phyloP scores from a whole-genome alignment of 305 asterid species.

The Fraxinus ornus region DNA sequence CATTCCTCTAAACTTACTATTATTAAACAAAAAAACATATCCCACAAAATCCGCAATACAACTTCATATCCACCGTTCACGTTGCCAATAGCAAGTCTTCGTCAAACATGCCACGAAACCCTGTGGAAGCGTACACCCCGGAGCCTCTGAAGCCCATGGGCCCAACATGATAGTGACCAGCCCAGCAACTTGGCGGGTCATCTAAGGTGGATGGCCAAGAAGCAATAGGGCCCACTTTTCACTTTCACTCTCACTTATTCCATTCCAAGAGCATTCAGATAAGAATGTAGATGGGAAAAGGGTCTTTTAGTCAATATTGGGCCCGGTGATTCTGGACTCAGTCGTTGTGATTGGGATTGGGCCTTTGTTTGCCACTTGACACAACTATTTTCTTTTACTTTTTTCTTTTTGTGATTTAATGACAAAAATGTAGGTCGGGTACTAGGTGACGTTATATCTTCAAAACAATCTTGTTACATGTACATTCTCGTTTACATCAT shows the following conservation, averaged over 20 bases:
- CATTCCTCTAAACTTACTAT: too few species aligned
- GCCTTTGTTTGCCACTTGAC: neutral
- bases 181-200: slow-evolving; percentile 50
- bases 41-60: neutral
- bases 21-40: too few species aligned
- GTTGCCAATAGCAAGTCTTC: slow-evolving; percentile 27
- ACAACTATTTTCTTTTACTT: neutral
- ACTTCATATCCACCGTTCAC: slow-evolving; percentile 32
- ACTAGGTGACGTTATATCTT: too few species aligned
- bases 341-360: slow-evolving; percentile 20
- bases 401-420: too few species aligned
- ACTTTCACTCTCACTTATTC: slow-evolving; percentile 15
- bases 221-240: slow-evolving; percentile 32
- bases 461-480: too few species aligned
- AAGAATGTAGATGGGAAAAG: slow-evolving; percentile 36
- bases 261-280: slow-evolving; percentile 29
- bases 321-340: slow-evolving; percentile 24
- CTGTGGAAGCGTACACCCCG: slow-evolving; percentile 31
- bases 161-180: slow-evolving; percentile 25
- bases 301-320: slow-evolving; percentile 26
- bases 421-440: neutral
- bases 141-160: slow-evolving; percentile 31
- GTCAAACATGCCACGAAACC: slow-evolving; percentile 41
- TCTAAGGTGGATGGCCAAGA: slow-evolving; percentile 26
- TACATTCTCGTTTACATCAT: too few species aligned